phyloP scores from a whole-genome alignment of 345 rosid genomes.

The Schrenkiella parvula region DNA sequence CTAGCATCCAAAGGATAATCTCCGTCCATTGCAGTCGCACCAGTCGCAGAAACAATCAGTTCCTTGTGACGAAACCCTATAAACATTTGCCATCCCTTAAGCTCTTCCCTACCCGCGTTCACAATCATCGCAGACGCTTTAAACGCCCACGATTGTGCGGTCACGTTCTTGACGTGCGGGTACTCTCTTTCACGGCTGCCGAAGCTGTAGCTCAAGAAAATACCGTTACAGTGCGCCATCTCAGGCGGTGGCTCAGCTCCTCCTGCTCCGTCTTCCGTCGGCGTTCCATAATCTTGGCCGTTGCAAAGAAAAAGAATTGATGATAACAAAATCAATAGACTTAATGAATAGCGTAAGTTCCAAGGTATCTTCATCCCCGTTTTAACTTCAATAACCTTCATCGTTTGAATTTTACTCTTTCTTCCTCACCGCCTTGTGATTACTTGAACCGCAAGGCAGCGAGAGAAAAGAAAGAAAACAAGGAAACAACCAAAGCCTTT shows the following conservation, averaged over 20 bases:
- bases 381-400: conserved; percentile 8
- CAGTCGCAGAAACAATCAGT: conserved; percentile 54
- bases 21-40: conserved; percentile 48
- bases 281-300: conserved; percentile 47
- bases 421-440: conserved; percentile 33
- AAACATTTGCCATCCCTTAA: conserved; percentile 70
- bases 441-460: conserved; percentile 37
- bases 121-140: conserved; percentile 50
- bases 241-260: conserved; percentile 50
- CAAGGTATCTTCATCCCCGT: conserved; percentile 42
- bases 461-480: conserved; percentile 1
- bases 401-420: not conserved
- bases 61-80: conserved; percentile 73
- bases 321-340: conserved; percentile 19
- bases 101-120: conserved; percentile 55
- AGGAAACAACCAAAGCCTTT: conserved; percentile 14
- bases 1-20: conserved; percentile 63
- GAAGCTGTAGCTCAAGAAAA: conserved; percentile 63
- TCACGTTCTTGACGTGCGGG: conserved; percentile 66
- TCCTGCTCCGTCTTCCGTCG: conserved; percentile 23
- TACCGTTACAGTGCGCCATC: conserved; percentile 58
- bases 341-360: conserved; percentile 9
- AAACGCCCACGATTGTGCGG: conserved; percentile 91
- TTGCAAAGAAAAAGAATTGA: conserved; percentile 18
- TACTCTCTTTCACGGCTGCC: conserved; percentile 48